Evolutionary conservation across 352 stramenopile genomes (phyloP), one percentile per base, ranked within the genome.

Genomic region (Discostella stelligera): DNA sequence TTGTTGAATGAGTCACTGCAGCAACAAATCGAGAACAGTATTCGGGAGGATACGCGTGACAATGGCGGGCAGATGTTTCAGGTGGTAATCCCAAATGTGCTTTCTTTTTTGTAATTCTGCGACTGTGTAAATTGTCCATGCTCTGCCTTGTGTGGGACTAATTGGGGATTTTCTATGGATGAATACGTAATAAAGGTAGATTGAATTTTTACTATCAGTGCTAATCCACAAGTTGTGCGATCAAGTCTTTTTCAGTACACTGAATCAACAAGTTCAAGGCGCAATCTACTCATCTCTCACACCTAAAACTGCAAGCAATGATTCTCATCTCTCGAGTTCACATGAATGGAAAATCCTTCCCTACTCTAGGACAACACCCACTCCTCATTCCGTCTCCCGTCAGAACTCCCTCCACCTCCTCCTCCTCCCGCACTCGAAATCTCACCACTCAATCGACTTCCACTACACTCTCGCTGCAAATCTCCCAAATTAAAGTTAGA

Each of bases 401-500:
- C 37, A 8, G 37, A 10, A 44, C 11, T 44, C 37, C 7, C 37
- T 14, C 27, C 27, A 6, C 37, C 37, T 44, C 37, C 37, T 14
- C 37, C 37, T 14, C 2, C 37, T 44, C 37, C 37, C 37, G 37
- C 11, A 44, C 37, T 44, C 13, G 37, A 8, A 13, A 44, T 44
- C 11, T 6, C 27, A 32, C 37, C 37, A 44, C 11, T 44, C 4
- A 14, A 44, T 44, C 37, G 37, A 44, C 11, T 44, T 14, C 7
- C 0, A 10, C 3, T 32, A 16, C 16, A 13, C 50, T 32, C 18
- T 3, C 16, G 14, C 18, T 58, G 50, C 50, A 58, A 27, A n/a
- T 30, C 18, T 9, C 30, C 20, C 6, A 68, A 49, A 50, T 76
- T 62, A 55, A 76, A 76, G 10, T 32, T 63, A 11, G 67, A 76